Evolutionary conservation across 1,284 basidiomycete genomes (phyloP).

Genomic region (Cryptococcus neoformans): DNA sequence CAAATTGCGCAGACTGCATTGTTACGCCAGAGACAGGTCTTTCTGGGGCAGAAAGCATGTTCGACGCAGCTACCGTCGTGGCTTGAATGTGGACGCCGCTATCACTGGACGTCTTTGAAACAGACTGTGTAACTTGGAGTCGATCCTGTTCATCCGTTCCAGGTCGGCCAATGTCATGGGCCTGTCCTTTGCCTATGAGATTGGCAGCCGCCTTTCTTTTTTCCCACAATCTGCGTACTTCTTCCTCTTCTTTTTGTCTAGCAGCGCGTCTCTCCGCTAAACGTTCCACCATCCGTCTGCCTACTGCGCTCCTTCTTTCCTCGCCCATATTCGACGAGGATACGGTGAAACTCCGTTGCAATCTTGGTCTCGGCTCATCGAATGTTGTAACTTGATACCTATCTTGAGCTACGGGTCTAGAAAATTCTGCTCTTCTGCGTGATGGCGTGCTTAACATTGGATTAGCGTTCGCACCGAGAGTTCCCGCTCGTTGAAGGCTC

Average conservation of each 20-base stretch:
- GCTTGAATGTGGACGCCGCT: neutral
- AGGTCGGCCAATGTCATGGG: neutral
- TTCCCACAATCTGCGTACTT: conserved; percentile 40
- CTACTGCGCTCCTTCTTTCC: conserved; percentile 49
- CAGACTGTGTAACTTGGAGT: too few species aligned
- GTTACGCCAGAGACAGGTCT: conserved; percentile 38
- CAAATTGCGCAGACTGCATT: conserved; percentile 36
- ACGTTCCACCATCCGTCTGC: conserved; percentile 47
- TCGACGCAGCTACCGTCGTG: neutral
- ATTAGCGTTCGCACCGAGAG: conserved; percentile 21
- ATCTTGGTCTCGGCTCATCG: conserved; percentile 32
- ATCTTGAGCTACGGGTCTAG: neutral
- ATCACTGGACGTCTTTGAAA: neutral
- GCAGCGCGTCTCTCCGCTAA: conserved; percentile 41
- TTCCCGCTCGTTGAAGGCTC: conserved; percentile 31
- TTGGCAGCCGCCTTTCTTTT: conserved; percentile 25
- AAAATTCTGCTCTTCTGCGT: neutral
- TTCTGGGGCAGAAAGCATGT: conserved; percentile 19
- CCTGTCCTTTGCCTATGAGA: neutral
- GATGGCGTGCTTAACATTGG: conserved; percentile 21
- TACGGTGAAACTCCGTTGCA: conserved; percentile 47
- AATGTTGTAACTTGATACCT: conserved; percentile 6
- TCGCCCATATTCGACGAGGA: conserved; percentile 46
- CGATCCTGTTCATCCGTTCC: too few species aligned
- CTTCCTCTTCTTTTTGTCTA: conserved; percentile 36